Conservation (phyloP, 192 early-diverging fungal species). For the Coemansia sp. region DNA sequence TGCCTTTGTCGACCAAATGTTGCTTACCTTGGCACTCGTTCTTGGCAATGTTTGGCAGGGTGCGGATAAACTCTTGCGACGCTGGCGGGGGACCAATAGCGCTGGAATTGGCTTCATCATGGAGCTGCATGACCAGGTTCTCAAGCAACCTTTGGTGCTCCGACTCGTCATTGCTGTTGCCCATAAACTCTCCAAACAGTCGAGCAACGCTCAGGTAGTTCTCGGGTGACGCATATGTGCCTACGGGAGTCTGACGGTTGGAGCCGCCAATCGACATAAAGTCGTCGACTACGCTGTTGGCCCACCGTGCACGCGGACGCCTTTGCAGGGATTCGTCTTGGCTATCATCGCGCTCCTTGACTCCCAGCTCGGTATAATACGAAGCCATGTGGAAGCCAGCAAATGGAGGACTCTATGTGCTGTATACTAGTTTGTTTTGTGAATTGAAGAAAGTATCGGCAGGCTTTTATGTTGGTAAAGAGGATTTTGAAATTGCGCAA, state of each 20-base stretch:
- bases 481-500: background rate
- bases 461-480: background rate
- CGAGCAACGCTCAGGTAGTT: conserved; percentile 36
- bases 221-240: conserved; percentile 31
- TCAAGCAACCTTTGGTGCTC: conserved; percentile 45
- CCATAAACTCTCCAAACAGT: conserved; percentile 36
- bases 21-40: conserved; percentile 21
- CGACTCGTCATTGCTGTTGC: conserved; percentile 12
- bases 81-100: conserved; percentile 43
- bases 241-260: conserved; percentile 33
- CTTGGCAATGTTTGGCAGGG: conserved; percentile 10
- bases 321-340: conserved; percentile 7
- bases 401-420: too few species aligned
- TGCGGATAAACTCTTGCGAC: conserved; percentile 40
- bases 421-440: background rate
- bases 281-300: conserved; percentile 33
- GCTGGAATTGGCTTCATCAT: conserved; percentile 36
- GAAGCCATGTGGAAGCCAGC: conserved; percentile 37
- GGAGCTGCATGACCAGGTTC: conserved; percentile 35
- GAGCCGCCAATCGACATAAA: conserved; percentile 37
- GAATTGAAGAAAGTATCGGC: background rate
- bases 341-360: conserved; percentile 29
- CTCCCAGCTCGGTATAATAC: conserved; percentile 34
- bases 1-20: background rate
- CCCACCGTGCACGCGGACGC: conserved; percentile 25